Conservation (phyloP, 2,329 filamentous ascomycete species). For the Monascus ruber region DNA sequence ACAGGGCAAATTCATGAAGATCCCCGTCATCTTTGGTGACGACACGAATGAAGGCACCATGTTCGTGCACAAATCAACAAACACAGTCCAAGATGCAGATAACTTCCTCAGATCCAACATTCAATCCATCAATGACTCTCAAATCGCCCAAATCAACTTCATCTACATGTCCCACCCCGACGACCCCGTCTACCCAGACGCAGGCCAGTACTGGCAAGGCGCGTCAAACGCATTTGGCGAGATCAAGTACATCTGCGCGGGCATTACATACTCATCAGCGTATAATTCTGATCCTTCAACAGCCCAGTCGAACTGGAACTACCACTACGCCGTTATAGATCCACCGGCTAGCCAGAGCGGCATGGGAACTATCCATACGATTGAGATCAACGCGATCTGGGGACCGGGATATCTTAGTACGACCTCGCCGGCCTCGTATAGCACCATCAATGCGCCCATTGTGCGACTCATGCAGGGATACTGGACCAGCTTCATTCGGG, state of each 20-base stretch:
- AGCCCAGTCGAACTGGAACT: slow-evolving; percentile 46
- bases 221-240: slow-evolving; percentile 51
- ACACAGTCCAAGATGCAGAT: slow-evolving; percentile 39
- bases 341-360: slow-evolving; percentile 41
- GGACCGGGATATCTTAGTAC: slow-evolving; percentile 46
- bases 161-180: slow-evolving; percentile 44
- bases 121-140: slow-evolving; percentile 40
- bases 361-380: slow-evolving; percentile 54
- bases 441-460: slow-evolving; percentile 44
- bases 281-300: slow-evolving; percentile 20
- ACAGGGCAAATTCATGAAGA: slow-evolving; percentile 38
- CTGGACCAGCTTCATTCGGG: slow-evolving; percentile 62
- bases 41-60: slow-evolving; percentile 56
- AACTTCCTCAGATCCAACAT: slow-evolving; percentile 49
- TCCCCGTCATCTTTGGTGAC: slow-evolving; percentile 47
- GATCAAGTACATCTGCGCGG: slow-evolving; percentile 54
- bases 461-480: slow-evolving; percentile 56
- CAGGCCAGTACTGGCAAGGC: slow-evolving; percentile 48
- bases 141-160: slow-evolving; percentile 42
- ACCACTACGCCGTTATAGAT: slow-evolving; percentile 58
- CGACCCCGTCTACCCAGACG: slow-evolving; percentile 34
- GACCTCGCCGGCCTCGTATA: slow-evolving; percentile 45
- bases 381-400: slow-evolving; percentile 57
- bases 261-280: slow-evolving; percentile 41
- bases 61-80: slow-evolving; percentile 43